Conservation (phyloP, 2,329 filamentous ascomycete genomes). For the Dothideomycetes sp. region DNA sequence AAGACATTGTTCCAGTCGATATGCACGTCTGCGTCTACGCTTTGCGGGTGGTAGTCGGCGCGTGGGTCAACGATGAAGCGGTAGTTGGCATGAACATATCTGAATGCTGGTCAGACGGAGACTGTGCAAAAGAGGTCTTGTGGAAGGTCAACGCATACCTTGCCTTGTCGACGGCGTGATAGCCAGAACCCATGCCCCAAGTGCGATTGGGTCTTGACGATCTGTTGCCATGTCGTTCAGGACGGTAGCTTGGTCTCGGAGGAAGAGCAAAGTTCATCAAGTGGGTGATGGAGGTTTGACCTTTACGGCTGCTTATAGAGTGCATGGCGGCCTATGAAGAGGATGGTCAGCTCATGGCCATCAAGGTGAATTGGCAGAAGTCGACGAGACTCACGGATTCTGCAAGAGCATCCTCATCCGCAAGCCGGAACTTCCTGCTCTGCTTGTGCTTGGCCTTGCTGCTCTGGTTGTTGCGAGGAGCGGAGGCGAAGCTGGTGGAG, state of each 20-base stretch:
- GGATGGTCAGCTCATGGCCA: conserved; percentile 7
- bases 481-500: conserved; percentile 26
- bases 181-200: conserved; percentile 78
- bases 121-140: too few relatives aligned
- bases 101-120: conserved; percentile 22
- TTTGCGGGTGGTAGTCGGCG: conserved; percentile 68
- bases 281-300: conserved; percentile 94
- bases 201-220: conserved; percentile 56
- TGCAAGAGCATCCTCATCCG: conserved; percentile 79
- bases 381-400: conserved; percentile 51
- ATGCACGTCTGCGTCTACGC: conserved; percentile 75
- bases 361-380: conserved; percentile 10
- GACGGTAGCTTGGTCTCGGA: conserved; percentile 52
- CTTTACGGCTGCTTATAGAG: conserved; percentile 61
- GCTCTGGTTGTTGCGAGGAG: conserved; percentile 63
- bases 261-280: conserved; percentile 84
- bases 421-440: conserved; percentile 60
- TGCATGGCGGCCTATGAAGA: conserved; percentile 46
- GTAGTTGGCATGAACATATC: conserved; percentile 92
- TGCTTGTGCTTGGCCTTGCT: conserved; percentile 74
- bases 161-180: conserved; percentile 84
- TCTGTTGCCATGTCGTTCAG: conserved; percentile 27
- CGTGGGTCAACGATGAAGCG: conserved; percentile 85
- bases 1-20: conserved; percentile 85
- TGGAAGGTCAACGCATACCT: conserved; percentile 51